Conservation (phyloP, 73 alveolate genomes). For the Paramecium sonneborni region DNA sequence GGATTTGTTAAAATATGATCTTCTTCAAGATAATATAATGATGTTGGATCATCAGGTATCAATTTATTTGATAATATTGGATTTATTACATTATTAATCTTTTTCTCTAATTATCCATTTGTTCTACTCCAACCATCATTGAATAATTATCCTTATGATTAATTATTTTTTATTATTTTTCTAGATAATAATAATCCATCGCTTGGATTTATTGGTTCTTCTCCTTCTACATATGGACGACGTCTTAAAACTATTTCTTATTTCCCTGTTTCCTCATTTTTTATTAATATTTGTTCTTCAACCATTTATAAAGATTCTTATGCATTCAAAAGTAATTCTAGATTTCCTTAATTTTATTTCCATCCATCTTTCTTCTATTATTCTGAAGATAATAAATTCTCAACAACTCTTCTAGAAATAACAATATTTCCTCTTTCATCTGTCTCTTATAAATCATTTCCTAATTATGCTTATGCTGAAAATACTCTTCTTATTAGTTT, state of each 20-base stretch:
- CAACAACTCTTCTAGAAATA: neutral
- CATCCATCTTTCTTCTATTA: slow-evolving; percentile 16
- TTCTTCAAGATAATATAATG: neutral
- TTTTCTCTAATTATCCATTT: neutral
- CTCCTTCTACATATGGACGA: slow-evolving; percentile 23
- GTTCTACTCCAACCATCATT: neutral
- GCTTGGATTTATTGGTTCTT: neutral
- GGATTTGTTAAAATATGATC: slow-evolving; percentile 12
- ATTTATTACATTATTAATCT: neutral
- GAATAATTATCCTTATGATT: slow-evolving; percentile 2
- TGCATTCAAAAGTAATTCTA: neutral
- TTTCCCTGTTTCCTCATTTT: neutral
- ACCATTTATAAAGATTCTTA: neutral
- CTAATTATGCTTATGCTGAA: slow-evolving; percentile 14
- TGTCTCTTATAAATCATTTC: neutral
- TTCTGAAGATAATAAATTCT: neutral
- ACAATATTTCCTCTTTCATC: slow-evolving; percentile 4
- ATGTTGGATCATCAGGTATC: neutral
- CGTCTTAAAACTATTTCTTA: slow-evolving; percentile 18
- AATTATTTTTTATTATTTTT: neutral
- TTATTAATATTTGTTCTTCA: neutral
- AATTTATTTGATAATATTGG: neutral
- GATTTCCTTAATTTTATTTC: neutral
- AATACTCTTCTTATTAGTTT: neutral
- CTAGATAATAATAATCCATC: slow-evolving; percentile 1